Evolutionary conservation across 2,329 filamentous ascomycete species (phyloP), one percentile per base, ranked within the genome.

Genomic region (Venturia effusa): DNA sequence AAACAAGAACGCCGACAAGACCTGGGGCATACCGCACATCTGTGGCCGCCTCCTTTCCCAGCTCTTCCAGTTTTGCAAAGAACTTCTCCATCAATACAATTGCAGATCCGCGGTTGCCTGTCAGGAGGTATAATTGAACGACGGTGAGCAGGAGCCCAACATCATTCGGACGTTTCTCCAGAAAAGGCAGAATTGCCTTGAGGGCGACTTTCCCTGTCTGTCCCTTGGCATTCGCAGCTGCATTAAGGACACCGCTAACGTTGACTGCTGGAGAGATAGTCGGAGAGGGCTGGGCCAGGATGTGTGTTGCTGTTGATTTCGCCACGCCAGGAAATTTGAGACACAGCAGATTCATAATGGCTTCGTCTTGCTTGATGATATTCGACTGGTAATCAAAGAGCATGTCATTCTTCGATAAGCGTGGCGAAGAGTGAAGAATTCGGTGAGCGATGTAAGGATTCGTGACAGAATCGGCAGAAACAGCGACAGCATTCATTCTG

Each of bases 11-110:
- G 0, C 90, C 91, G 34, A 97, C 83, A 1, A 99, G 80, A 2
- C 93, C 93, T 0, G 94, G 93, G 32, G 90, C 87, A 73, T 88
- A 94, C 13, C 92, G 87, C 32, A 88, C 84, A 68, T 92, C 86
- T 64, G 85, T 80, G 65, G 87, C 81, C 19, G 82, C 79, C 2
- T 81, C 71, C 0, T 79, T 77, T 6, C 74, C 80, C 3, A 84
- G 84, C 59, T 84, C 76, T 69, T 93, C 89, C 1, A 96, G 80
- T 11, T 83, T 83, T 66, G 82, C 82, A 64, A 96, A 83, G 71
- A 94, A 92, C 1, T 83, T 78, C 71, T 96, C 88, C 1, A 97
- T 79, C 6, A 90, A 79, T n/a, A 81, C 79, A 41, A 92, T 83
- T 4, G 93, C 93, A 4, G 88, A 86, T 37, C 83, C 87, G 34